Percentiles rank a stretch among this genome's conserved stretches.
Evolutionary conservation across 495 filamentous ascomycete genomes (phyloP).

Genomic region (Corynascus novoguineensis): DNA sequence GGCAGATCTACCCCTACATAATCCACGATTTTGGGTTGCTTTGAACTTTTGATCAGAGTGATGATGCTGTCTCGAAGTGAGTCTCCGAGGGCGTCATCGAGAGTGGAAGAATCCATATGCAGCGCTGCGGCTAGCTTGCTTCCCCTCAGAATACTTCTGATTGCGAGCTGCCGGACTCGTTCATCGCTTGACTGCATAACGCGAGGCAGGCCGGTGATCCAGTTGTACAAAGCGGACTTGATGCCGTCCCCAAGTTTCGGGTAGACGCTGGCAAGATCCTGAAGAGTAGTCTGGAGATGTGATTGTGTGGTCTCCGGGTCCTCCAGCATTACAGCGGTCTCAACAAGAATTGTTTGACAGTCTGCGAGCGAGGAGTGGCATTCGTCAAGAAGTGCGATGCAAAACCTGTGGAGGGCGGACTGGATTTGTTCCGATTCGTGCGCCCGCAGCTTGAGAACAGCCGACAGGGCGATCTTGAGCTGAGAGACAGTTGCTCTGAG

Average conservation of each 20-base stretch:
- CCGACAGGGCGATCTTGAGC: conserved; percentile 77
- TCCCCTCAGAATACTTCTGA: conserved; percentile 67
- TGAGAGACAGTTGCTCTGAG: conserved; percentile 73
- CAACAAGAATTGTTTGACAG: conserved; percentile 64
- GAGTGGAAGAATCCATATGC: conserved; percentile 60
- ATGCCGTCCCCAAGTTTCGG: conserved; percentile 59
- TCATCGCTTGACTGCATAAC: conserved; percentile 85
- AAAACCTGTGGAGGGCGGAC: conserved; percentile 60
- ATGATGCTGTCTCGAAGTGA: conserved; percentile 57
- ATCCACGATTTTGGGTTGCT: conserved; percentile 25
- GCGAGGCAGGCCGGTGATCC: conserved; percentile 73
- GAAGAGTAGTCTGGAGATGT: conserved; percentile 45
- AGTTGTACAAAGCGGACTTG: conserved; percentile 68
- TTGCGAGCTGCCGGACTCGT: conserved; percentile 59
- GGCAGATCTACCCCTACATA: conserved; percentile 21
- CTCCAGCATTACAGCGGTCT: conserved; percentile 74
- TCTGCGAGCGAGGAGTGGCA: conserved; percentile 70
- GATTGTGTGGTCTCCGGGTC: conserved; percentile 44
- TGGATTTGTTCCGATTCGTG: conserved; percentile 70
- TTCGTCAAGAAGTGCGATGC: conserved; percentile 65
- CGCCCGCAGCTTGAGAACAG: conserved; percentile 68
- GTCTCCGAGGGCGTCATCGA: conserved; percentile 63
- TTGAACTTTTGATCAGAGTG: conserved; percentile 37
- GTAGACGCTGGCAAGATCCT: conserved; percentile 59
- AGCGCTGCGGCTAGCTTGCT: conserved; percentile 62